phyloP scores from a whole-genome alignment of 306 rosid genomes.

The Aeschynomene evenia region DNA sequence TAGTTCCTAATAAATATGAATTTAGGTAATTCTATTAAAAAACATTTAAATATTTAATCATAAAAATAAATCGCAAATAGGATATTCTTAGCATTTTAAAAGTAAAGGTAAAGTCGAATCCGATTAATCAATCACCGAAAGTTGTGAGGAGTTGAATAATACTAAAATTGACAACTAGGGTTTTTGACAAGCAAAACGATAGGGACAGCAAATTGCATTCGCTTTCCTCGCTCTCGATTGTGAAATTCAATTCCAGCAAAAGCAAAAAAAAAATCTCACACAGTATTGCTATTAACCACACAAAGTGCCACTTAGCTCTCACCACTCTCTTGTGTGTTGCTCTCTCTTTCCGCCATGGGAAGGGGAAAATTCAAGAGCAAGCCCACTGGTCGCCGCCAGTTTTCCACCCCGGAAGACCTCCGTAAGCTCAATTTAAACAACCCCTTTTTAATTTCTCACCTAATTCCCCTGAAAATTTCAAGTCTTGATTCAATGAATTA shows the following conservation, averaged over 20 bases:
- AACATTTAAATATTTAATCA: too few relatives aligned
- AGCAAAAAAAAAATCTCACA: not conserved
- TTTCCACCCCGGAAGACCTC: slow-evolving; percentile 78
- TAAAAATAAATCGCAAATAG: too few relatives aligned
- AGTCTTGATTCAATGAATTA: not conserved
- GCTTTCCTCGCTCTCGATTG: not conserved
- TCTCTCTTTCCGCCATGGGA: slow-evolving; percentile 53
- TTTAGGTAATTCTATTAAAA: too few relatives aligned
- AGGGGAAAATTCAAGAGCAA: slow-evolving; percentile 92
- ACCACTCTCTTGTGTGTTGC: not conserved
- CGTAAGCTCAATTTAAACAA: slow-evolving; percentile 42
- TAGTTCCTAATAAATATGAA: too few relatives aligned
- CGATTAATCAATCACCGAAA: too few relatives aligned
- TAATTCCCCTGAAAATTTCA: not conserved
- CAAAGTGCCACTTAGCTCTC: not conserved
- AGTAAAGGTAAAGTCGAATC: too few relatives aligned
- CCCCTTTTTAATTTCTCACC: slow-evolving; percentile 2
- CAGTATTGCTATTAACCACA: not conserved
- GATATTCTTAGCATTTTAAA: too few relatives aligned
- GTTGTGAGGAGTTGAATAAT: not conserved
- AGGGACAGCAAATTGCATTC: not conserved
- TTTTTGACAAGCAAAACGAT: not conserved
- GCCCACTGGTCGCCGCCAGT: slow-evolving; percentile 93
- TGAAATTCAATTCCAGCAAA: not conserved
- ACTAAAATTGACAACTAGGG: not conserved